phyloP scores from a whole-genome alignment of 1,139 yeast genomes.

The Candida sanyaensis region DNA sequence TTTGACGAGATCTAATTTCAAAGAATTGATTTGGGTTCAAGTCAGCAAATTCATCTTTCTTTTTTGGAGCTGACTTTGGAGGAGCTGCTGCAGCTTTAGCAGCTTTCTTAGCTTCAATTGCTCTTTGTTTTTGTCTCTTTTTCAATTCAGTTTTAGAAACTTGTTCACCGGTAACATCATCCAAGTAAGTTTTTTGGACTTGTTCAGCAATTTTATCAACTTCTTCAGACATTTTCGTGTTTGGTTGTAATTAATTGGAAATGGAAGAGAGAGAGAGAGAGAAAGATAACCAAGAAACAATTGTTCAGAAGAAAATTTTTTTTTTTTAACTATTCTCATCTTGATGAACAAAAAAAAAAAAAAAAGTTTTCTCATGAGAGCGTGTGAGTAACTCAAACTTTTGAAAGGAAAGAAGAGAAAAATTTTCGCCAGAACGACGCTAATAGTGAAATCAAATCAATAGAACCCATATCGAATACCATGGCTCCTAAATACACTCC shows the following conservation, averaged over 20 bases:
- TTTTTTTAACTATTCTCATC: not conserved
- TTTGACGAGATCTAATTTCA: constrained; percentile 90
- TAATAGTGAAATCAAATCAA: too few species aligned
- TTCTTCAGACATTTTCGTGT: constrained; percentile 39
- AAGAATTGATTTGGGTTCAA: constrained; percentile 92
- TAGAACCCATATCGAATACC: not conserved
- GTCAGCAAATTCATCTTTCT: constrained; percentile 78
- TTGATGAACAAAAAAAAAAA: not conserved
- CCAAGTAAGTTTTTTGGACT: constrained; percentile 84
- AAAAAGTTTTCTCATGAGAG: not conserved
- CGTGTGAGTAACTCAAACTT: not conserved
- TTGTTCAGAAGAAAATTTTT: not conserved
- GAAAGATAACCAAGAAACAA: not conserved
- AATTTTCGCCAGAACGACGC: not conserved
- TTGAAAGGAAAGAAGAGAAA: not conserved
- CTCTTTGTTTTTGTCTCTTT: constrained; percentile 91
- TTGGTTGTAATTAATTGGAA: not conserved
- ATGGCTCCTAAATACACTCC: constrained; percentile 17
- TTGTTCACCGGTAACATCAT: constrained; percentile 94
- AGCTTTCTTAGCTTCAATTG: constrained; percentile 85
- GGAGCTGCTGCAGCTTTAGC: constrained; percentile 76
- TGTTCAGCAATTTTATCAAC: constrained; percentile 72
- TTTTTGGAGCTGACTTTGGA: constrained; percentile 48
- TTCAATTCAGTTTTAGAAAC: constrained; percentile 96
- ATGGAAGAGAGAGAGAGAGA: not conserved